A percentile compares a stretch with the other conserved stretches of the same genome.
phyloP scores from a whole-genome alignment of 2,329 filamentous ascomycete species.

The Westerdykella aurantiaca region DNA sequence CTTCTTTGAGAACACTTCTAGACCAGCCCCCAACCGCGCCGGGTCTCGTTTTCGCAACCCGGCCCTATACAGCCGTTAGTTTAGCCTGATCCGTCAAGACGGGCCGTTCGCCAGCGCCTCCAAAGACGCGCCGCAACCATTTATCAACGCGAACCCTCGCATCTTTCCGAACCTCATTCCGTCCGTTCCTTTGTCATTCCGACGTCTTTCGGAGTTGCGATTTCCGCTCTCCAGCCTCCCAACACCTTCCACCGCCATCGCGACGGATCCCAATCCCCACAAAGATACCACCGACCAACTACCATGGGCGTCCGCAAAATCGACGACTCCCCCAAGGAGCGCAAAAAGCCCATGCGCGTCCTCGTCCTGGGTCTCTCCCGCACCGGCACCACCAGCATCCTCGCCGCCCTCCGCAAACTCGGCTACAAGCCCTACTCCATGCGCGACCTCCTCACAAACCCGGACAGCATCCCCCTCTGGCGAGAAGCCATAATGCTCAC shows the following conservation, averaged over 20 bases:
- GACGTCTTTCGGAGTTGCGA: too few species aligned
- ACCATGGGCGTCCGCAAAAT: slow-evolving; percentile 37
- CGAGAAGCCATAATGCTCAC: slow-evolving; percentile 26
- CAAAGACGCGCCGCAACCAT: too few species aligned
- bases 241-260: background rate
- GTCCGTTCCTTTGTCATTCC: background rate
- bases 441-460: slow-evolving; percentile 17
- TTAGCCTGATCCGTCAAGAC: slow-evolving; percentile 19
- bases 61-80: slow-evolving; percentile 17
- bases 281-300: background rate
- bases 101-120: background rate
- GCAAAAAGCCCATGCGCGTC: slow-evolving; percentile 66
- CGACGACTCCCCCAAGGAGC: slow-evolving; percentile 59
- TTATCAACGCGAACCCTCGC: too few species aligned
- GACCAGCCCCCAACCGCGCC: too few species aligned
- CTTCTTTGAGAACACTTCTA: too few species aligned
- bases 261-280: background rate
- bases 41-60: slow-evolving; percentile 7
- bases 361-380: slow-evolving; percentile 64
- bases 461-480: slow-evolving; percentile 19
- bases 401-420: slow-evolving; percentile 41
- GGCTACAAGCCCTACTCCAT: slow-evolving; percentile 24
- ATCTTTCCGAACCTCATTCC: background rate
- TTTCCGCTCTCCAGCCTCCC: background rate
- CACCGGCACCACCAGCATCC: slow-evolving; percentile 59